Evolutionary conservation across 768 basidiomycete species (phyloP).

Genomic region (Megacollybia marginata): DNA sequence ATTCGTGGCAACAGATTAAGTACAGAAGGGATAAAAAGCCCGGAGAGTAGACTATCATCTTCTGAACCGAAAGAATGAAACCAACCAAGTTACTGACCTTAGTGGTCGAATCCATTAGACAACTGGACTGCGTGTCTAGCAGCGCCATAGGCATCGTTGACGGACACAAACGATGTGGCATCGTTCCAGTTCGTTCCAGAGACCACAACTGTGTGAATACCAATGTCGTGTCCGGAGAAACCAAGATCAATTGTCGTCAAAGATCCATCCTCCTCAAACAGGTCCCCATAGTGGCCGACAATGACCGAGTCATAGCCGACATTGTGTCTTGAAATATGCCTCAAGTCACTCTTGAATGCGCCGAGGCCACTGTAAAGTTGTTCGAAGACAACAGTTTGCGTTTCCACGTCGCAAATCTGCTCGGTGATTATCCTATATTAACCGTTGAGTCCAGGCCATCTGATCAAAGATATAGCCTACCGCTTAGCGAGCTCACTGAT

Average conservation of each 20-base stretch:
- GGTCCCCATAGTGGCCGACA: conserved; percentile 18
- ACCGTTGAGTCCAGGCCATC: neutral
- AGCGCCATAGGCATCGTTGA: conserved; percentile 14
- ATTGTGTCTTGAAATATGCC: conserved; percentile 18
- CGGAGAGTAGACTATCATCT: neutral
- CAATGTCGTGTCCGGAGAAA: conserved; percentile 24
- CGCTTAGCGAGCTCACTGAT: conserved; percentile 28
- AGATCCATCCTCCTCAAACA: conserved; percentile 21
- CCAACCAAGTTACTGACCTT: neutral
- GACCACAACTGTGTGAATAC: conserved; percentile 18
- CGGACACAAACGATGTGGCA: conserved; percentile 14
- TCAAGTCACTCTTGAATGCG: conserved; percentile 18
- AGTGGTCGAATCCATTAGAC: neutral
- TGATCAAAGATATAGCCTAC: conserved; percentile 5
- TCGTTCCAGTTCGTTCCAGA: conserved; percentile 22
- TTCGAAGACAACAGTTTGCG: conserved; percentile 28
- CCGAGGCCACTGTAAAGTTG: conserved; percentile 22
- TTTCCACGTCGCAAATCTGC: conserved; percentile 28
- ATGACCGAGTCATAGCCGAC: conserved; percentile 26
- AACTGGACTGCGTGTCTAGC: conserved; percentile 8
- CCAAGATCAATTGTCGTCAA: conserved; percentile 23
- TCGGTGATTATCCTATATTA: conserved; percentile 20
- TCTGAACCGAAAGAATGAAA: neutral
- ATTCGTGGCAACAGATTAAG: neutral
- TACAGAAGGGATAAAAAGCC: neutral